A percentile compares a stretch with the other conserved stretches of the same genome.
These are phyloP conservation scores for Aschersonia sp. DNA, from an alignment of 2,329 filamentous ascomycete species.

Conservation along the genomic window DNA sequence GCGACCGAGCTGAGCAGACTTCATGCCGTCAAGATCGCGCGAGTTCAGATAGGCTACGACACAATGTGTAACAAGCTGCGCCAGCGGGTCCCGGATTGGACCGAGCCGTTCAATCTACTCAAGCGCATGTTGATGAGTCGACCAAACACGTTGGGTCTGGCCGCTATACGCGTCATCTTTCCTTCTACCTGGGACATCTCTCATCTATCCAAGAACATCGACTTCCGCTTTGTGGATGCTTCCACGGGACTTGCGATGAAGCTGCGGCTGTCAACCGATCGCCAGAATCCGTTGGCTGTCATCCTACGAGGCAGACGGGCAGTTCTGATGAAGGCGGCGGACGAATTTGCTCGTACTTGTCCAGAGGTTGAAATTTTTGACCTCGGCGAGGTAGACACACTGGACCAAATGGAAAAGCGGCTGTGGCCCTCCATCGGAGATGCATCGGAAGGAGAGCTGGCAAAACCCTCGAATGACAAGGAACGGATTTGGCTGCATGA, in stretches of 20 bases:
- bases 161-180: conserved; percentile 21
- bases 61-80: conserved; percentile 15
- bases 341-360: conserved; percentile 17
- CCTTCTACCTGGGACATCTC: conserved; percentile 19
- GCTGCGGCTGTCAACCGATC: conserved; percentile 19
- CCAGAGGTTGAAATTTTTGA: conserved; percentile 18
- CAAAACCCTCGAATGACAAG: conserved; percentile 8
- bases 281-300: conserved; percentile 14
- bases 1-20: conserved; percentile 10
- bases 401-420: conserved; percentile 19
- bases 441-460: conserved; percentile 11
- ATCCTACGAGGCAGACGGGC: conserved; percentile 17
- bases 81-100: conserved; percentile 22
- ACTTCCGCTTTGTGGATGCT: conserved; percentile 16
- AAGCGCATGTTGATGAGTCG: conserved; percentile 19
- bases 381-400: conserved; percentile 19
- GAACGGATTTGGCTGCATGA: conserved; percentile 20
- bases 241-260: conserved; percentile 17
- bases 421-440: conserved; percentile 20
- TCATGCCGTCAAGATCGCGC: conserved; percentile 11
- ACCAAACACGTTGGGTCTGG: conserved; percentile 17
- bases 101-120: conserved; percentile 21
- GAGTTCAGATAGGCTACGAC: conserved; percentile 22
- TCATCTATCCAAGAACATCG: conserved; percentile 17
- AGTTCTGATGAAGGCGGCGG: conserved; percentile 17